Conservation (phyloP, 305 asterid species). For the Fraxinus velutina region DNA sequence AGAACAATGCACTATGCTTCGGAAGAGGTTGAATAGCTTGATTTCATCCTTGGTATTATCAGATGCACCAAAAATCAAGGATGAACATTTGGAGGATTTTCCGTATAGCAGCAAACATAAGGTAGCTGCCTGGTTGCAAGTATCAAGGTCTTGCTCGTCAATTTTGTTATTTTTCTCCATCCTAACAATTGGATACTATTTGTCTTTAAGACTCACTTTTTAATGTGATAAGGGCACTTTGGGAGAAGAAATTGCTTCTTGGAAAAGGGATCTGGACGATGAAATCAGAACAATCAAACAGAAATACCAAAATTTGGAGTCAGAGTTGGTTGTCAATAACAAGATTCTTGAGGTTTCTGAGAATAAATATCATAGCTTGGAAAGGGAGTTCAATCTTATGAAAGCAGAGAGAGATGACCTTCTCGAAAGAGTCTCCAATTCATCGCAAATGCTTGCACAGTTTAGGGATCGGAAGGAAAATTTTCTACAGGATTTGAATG, state of each 20-base stretch:
- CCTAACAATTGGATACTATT: constrained; percentile 52
- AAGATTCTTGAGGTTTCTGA: constrained; percentile 55
- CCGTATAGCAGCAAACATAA: constrained; percentile 45
- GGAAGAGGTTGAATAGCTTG: constrained; percentile 54
- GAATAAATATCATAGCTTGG: constrained; percentile 57
- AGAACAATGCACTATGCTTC: constrained; percentile 53
- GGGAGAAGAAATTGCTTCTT: constrained; percentile 67
- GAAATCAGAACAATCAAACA: constrained; percentile 49
- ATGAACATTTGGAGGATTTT: constrained; percentile 30
- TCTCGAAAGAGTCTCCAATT: constrained; percentile 33
- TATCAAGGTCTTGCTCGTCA: constrained; percentile 50
- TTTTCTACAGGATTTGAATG: constrained; percentile 47
- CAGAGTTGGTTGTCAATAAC: constrained; percentile 41
- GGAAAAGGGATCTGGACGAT: constrained; percentile 68
- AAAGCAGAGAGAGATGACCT: constrained; percentile 59
- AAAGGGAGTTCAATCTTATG: constrained; percentile 50
- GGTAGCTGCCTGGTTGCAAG: constrained; percentile 82
- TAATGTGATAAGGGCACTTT: constrained; percentile 61
- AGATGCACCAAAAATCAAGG: constrained; percentile 33
- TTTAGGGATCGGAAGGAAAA: constrained; percentile 56
- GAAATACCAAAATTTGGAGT: constrained; percentile 54
- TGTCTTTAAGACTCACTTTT: constrained; percentile 41
- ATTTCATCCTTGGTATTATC: constrained; percentile 45
- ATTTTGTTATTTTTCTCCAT: constrained; percentile 50
- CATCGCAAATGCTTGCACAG: constrained; percentile 49